Percentiles rank a stretch among this genome's conserved stretches.
phyloP scores from a whole-genome alignment of 2,329 filamentous ascomycete genomes.

The Colletotrichum graminicola region DNA sequence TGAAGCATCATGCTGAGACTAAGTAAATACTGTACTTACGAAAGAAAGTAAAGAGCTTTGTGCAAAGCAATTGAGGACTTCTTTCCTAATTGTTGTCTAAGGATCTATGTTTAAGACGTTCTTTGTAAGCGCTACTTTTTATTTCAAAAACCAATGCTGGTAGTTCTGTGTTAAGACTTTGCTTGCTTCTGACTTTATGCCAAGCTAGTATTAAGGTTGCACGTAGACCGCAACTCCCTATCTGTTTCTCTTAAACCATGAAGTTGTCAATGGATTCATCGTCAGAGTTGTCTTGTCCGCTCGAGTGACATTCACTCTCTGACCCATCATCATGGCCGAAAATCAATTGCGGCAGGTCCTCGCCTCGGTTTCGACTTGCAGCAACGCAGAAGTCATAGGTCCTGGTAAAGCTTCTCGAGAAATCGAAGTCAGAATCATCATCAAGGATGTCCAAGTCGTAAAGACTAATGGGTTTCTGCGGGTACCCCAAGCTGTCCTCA shows the following conservation, averaged over 20 bases:
- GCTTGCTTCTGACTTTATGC: neutral
- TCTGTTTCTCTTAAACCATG: neutral
- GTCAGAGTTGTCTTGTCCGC: neutral
- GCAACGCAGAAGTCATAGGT: neutral
- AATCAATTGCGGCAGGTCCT: neutral
- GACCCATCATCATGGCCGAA: neutral
- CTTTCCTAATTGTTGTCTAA: neutral
- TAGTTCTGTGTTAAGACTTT: neutral
- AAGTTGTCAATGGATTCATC: neutral
- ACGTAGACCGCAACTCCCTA: neutral
- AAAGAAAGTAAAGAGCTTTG: neutral
- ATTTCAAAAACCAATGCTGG: neutral
- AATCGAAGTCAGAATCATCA: neutral
- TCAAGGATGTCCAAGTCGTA: neutral
- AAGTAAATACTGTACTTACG: too few relatives aligned
- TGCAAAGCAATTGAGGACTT: neutral
- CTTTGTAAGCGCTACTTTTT: neutral
- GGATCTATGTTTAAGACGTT: neutral
- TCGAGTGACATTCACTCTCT: neutral
- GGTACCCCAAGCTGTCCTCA: neutral
- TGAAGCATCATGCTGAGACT: too few relatives aligned
- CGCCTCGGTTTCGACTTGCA: neutral
- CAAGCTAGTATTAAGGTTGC: neutral
- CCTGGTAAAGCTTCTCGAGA: neutral
- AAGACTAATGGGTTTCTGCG: neutral